Base-by-base conservation (phyloP, 108 stramenopile genomes). In the Nitzschia inconspicua region DNA sequence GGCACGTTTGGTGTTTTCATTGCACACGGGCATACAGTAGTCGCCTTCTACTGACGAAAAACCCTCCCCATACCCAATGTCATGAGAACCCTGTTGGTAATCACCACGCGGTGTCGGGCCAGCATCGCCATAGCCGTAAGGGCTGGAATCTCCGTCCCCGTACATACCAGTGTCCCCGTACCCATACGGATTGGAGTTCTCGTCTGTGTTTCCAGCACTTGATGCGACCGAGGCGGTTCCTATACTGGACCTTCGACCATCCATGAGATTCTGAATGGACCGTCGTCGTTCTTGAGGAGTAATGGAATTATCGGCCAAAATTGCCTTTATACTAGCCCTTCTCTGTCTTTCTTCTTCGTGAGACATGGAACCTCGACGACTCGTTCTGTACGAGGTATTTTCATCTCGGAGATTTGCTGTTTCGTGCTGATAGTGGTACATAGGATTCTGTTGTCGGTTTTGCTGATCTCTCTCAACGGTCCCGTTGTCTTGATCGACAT, bases 261-360 rank as follows among this genome's bases (percentile, higher is more conserved):
- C 91, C 91, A 93, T 93, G 29, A 93, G 60, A 50, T 57, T 68
- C 67, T 89, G 88, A 55, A 93, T 89, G 8, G 85, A 85, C 49
- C 76, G 72, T 7, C 87, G 74, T 31, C 86, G 72, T 52, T 89
- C 88, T 3, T 68, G 65, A 1, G 73, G 72, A 11, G 79, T 76
- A 8, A 93, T 56, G 51, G 37, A 71, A 8, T 68, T 48, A 62
- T 93, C 88, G 41, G 65, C 70, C 62, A 89, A 68, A 48, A 93
- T 93, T 30, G 82, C 84, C 60, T 88, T 84, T 58, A 93, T 93
- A 31, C 74, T 83, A 4, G 82, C 74, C 13, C 91, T 84, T 4
- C 91, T 70, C 41, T 86, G 78, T 25, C 66, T 55, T 55, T 89
- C 81, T 42, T 80, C 70, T n/a, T 76, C 64, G 11, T 63, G 52